phyloP scores from a whole-genome alignment of 2,329 filamentous ascomycete species.

The Pestalotiopsis sp. region DNA sequence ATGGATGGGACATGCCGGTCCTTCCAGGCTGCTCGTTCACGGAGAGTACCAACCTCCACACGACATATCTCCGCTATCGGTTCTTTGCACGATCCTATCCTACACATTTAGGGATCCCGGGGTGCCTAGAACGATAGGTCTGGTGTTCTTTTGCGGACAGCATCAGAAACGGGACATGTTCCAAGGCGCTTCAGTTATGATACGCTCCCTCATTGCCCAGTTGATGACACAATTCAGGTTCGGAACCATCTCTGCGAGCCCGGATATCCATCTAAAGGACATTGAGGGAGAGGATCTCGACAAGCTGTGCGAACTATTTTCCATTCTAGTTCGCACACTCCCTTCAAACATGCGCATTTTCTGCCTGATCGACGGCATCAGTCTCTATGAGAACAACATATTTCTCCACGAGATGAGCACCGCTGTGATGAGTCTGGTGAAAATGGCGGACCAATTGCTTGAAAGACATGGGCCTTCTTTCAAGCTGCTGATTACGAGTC shows the following conservation, averaged over 20 bases:
- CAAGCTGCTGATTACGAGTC: neutral
- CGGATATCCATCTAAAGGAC: neutral
- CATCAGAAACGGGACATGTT: neutral
- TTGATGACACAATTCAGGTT: neutral
- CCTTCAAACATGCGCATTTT: neutral
- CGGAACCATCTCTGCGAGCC: neutral
- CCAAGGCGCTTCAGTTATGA: neutral
- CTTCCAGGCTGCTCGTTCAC: neutral
- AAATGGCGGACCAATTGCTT: neutral
- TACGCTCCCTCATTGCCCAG: neutral
- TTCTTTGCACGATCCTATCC: neutral
- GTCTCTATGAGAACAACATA: neutral
- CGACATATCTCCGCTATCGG: neutral
- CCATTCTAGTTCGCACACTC: neutral
- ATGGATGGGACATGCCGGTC: neutral
- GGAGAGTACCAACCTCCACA: neutral
- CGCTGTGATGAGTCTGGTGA: neutral
- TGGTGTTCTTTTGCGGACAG: neutral
- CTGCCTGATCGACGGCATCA: neutral
- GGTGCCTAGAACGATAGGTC: neutral
- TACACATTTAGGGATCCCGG: neutral
- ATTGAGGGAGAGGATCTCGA: neutral
- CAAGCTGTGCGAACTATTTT: neutral
- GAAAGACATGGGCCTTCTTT: neutral
- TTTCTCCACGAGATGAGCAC: neutral